Conservation (phyloP, 2,329 filamentous ascomycete species). For the Herpotrichia juniperi region DNA sequence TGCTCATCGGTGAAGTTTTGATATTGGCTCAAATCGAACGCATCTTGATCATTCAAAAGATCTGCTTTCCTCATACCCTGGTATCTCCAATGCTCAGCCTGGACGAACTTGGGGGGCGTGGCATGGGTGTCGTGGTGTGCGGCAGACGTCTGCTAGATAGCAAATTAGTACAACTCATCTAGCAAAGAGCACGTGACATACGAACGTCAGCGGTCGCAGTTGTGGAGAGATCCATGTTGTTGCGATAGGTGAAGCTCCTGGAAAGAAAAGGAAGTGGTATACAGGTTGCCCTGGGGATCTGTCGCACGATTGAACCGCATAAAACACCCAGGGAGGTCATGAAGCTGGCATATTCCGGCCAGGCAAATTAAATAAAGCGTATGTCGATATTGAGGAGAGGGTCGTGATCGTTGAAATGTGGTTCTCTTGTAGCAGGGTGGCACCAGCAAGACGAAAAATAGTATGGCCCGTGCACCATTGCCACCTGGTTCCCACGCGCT, state of each 20-base stretch:
- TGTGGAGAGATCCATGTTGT: conserved; percentile 31
- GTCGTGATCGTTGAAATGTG: background rate
- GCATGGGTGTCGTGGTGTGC: conserved; percentile 46
- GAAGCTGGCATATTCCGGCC: background rate
- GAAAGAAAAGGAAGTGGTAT: background rate
- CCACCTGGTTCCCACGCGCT: too few relatives aligned
- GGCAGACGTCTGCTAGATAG: conserved; percentile 25
- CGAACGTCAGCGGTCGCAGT: conserved; percentile 34
- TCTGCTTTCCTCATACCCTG: conserved; percentile 64
- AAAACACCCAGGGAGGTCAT: background rate
- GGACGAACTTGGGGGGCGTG: conserved; percentile 41
- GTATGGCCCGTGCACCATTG: too few relatives aligned
- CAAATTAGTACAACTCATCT: conserved; percentile 29
- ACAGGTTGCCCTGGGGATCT: background rate
- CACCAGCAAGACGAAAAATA: too few relatives aligned
- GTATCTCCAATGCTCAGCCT: conserved; percentile 54
- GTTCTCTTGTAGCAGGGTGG: too few relatives aligned
- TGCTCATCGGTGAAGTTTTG: conserved; percentile 41
- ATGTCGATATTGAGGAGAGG: background rate
- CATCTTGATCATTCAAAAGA: conserved; percentile 53
- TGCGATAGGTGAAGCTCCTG: background rate
- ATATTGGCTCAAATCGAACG: conserved; percentile 49
- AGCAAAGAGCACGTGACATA: conserved; percentile 29
- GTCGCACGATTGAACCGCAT: background rate
- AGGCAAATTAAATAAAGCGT: background rate